phyloP scores from a whole-genome alignment of 1,284 basidiomycete genomes.

The Malassezia furfur region DNA sequence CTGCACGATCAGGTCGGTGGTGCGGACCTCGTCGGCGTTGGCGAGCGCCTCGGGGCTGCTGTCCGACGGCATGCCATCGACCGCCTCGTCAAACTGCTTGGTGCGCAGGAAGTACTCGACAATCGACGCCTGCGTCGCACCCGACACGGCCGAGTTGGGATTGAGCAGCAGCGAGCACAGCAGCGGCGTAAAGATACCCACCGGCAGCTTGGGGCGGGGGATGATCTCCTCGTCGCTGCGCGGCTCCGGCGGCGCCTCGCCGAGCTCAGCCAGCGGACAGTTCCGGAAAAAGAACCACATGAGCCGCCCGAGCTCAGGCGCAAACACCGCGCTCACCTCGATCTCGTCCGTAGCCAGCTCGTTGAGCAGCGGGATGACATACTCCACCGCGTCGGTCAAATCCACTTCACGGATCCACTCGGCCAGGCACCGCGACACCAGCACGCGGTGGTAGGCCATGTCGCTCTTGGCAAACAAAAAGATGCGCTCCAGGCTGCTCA shows the following conservation, averaged over 20 bases:
- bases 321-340: constrained; percentile 79
- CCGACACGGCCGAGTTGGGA: constrained; percentile 64
- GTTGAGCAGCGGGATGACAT: constrained; percentile 79
- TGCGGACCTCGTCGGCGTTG: constrained; percentile 3
- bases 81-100: constrained; percentile 33
- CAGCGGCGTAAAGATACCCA: constrained; percentile 80
- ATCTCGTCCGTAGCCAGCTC: constrained; percentile 85
- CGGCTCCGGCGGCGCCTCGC: constrained; percentile 15
- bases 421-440: constrained; percentile 54
- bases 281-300: constrained; percentile 92
- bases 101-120: constrained; percentile 63
- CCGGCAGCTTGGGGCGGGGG: constrained; percentile 57
- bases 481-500: constrained; percentile 77
- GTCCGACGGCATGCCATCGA: constrained; percentile 51
- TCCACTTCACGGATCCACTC: constrained; percentile 51
- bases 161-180: constrained; percentile 78
- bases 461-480: constrained; percentile 84
- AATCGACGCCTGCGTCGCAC: constrained; percentile 64
- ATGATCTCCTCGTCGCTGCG: constrained; percentile 22
- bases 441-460: constrained; percentile 60
- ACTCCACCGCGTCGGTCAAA: constrained; percentile 82
- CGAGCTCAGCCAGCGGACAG: constrained; percentile 36
- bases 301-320: constrained; percentile 67
- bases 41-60: constrained; percentile 46
- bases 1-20: constrained; percentile 20